These are phyloP conservation scores for Aotearoamyces nothofagi DNA, from an alignment of 2,329 filamentous ascomycete genomes.

Conservation along the genomic window DNA sequence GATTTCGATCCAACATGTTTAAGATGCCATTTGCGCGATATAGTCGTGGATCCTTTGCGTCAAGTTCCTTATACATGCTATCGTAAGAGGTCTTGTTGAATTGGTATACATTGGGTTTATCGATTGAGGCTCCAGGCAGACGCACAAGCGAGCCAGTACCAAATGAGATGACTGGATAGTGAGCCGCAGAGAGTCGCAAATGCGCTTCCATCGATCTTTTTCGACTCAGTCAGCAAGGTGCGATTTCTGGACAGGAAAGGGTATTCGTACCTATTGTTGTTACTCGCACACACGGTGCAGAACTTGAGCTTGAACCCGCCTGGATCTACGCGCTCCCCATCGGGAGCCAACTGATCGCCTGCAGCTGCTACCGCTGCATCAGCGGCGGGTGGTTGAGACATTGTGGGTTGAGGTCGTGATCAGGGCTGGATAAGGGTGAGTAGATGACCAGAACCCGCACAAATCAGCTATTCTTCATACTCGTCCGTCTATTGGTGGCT, in stretches of 20 bases:
- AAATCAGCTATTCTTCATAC: too few relatives aligned
- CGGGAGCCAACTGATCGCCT: constrained; percentile 5
- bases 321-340: constrained; percentile 12
- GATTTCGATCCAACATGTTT: constrained; percentile 90
- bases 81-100: constrained; percentile 97
- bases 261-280: constrained; percentile 70
- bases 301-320: constrained; percentile 79
- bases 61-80: constrained; percentile 84
- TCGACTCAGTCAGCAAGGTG: constrained; percentile 7
- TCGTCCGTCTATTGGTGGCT: too few relatives aligned
- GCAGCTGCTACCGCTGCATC: constrained; percentile 8
- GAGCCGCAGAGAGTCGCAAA: constrained; percentile 69
- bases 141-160: constrained; percentile 91
- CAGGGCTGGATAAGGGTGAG: too few relatives aligned
- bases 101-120: constrained; percentile 90
- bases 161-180: constrained; percentile 95
- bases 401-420: too few relatives aligned
- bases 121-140: constrained; percentile 78
- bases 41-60: constrained; percentile 68
- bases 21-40: constrained; percentile 88
- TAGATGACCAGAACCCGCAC: too few relatives aligned
- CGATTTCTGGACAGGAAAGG: constrained; percentile 2
- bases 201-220: constrained; percentile 95
- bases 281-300: constrained; percentile 97
- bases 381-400: constrained; percentile 13